Percentiles rank a stretch among this genome's conserved stretches.
Conservation (phyloP, 208 protist genomes). For the Willaertia magna region DNA sequence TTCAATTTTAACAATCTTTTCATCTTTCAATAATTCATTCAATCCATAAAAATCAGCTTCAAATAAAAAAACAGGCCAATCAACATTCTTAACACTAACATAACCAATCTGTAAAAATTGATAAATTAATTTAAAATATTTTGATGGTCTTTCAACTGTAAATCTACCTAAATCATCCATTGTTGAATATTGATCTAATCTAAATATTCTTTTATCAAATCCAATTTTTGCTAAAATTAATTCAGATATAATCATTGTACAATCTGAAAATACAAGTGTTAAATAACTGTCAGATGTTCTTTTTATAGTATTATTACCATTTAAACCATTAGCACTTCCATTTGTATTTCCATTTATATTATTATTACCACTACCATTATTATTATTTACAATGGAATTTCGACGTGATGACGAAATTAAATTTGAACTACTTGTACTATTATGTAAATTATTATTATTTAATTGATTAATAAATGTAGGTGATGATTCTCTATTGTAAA, state of each 20-base stretch:
- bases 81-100: not conserved
- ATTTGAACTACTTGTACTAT: not conserved
- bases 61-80: not conserved
- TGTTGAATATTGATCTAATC: not conserved
- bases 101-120: not conserved
- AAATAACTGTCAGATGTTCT: not conserved
- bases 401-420: not conserved
- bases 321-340: not conserved
- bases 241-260: not conserved
- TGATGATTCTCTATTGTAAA: too few relatives aligned
- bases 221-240: not conserved
- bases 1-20: not conserved
- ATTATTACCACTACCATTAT: too few relatives aligned
- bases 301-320: not conserved
- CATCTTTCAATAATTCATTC: not conserved
- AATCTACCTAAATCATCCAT: not conserved
- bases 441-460: too few relatives aligned
- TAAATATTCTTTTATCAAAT: not conserved
- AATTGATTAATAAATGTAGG: too few relatives aligned
- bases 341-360: not conserved
- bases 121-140: not conserved
- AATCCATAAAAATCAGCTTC: not conserved
- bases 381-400: not conserved
- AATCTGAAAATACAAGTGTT: not conserved
- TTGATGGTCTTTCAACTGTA: not conserved